Base-by-base conservation (phyloP, 2,329 filamentous ascomycete genomes). In the Calonectria montana region DNA sequence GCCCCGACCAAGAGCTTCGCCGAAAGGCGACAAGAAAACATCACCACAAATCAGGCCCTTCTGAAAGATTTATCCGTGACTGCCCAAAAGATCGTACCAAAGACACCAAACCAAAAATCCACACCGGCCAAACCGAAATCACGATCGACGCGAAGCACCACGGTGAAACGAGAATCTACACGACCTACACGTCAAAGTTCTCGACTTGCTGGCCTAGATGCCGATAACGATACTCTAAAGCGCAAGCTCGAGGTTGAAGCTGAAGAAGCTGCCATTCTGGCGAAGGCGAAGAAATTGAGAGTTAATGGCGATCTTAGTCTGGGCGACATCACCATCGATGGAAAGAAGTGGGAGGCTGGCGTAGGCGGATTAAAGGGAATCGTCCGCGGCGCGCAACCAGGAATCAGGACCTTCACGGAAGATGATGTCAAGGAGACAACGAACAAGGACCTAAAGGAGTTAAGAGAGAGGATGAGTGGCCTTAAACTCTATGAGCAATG, bases 401-500 rank as follows among this genome's bases (percentile, higher is more conserved):
- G 96, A 59, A 89, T 95, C 66, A 88, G 95, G 23, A 98, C 96
- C 0, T 98, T 98, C 80, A 93, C 91, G 0, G 91, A 94, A n/a
- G 92, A 96, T 1, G 94, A 98, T 82, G 89, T 97, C 5, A 92
- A 93, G 72, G 91, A 94, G 73, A 97, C 94, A 0, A 92, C 90
- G 0, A 92, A 98, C 79, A 92, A 94, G 77, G 92, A 92, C 25
- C 80, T 98, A 9, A 94, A 93, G 80, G 89, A 89, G 0, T 76
- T 98, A 67, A 87, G 96, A 37, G 87, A 94, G 81, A 92, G 91
- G 55, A 96, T 98, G 93, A 93, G 91, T 72, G 88, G 90, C 0
- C 83, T 99, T 23, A 87, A 93, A 74, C 81, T 99, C 0, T 98
- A 97, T 86, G 93, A 97, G 70, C 91, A 92, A 16, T 98, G 94